These are phyloP conservation scores for Hortiboletus flavorubellus DNA, from an alignment of 768 basidiomycete species.

Conservation along the genomic window DNA sequence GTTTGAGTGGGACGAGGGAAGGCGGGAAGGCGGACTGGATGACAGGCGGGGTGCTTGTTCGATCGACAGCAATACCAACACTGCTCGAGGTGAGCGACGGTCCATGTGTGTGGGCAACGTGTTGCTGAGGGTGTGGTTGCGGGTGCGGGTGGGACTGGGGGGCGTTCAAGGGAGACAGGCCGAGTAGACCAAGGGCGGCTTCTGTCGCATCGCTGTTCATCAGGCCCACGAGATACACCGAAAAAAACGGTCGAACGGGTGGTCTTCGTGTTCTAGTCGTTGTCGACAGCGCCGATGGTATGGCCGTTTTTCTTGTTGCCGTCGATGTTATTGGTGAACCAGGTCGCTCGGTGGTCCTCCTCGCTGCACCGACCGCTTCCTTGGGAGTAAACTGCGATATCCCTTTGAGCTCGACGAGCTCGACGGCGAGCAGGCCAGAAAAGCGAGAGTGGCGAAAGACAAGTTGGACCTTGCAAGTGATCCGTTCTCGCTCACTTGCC, in stretches of 20 bases:
- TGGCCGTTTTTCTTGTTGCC: slow-evolving; percentile 17
- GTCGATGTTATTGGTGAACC: slow-evolving; percentile 4
- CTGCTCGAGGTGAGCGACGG: slow-evolving; percentile 25
- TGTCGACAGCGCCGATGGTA: slow-evolving; percentile 12
- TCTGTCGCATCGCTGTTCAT: slow-evolving; percentile 58
- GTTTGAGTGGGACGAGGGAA: slow-evolving; percentile 40
- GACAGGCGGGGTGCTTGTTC: slow-evolving; percentile 14
- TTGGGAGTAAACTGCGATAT: not conserved
- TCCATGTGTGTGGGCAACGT: slow-evolving; percentile 26
- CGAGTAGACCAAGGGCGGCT: slow-evolving; percentile 56
- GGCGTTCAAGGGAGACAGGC: slow-evolving; percentile 41
- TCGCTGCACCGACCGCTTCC: slow-evolving; percentile 5
- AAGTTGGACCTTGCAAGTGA: slow-evolving; percentile 20
- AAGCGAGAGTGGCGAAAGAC: slow-evolving; percentile 6
- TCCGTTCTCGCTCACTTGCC: slow-evolving; percentile 11
- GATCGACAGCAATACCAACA: slow-evolving; percentile 28
- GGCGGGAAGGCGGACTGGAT: slow-evolving; percentile 24
- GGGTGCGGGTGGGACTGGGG: slow-evolving; percentile 27
- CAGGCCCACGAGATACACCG: slow-evolving; percentile 17
- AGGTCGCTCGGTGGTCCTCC: slow-evolving; percentile 2
- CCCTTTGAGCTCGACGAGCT: slow-evolving; percentile 13
- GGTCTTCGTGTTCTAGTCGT: slow-evolving; percentile 8
- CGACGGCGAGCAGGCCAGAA: slow-evolving; percentile 16
- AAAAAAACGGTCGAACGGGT: slow-evolving; percentile 3
- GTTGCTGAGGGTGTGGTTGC: slow-evolving; percentile 22